Conservation (phyloP, 2,329 filamentous ascomycete species). For the Cladophialophora bantiana region DNA sequence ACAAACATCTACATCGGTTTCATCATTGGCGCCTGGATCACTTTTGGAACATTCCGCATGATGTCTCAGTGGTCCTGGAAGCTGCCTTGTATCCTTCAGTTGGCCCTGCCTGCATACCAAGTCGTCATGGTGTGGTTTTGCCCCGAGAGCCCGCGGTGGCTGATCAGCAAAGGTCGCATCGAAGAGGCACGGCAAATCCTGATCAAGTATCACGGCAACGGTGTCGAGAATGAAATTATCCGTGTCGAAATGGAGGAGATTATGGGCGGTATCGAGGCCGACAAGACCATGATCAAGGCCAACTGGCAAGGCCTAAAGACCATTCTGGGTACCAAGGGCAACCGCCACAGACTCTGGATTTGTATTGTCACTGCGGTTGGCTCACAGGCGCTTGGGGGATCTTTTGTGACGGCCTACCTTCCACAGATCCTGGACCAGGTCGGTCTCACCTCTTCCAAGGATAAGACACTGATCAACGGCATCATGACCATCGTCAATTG, state of each 20-base stretch:
- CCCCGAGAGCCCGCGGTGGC: conserved; percentile 71
- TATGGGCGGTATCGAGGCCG: too few species aligned
- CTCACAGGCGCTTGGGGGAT: too few species aligned
- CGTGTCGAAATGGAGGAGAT: too few species aligned
- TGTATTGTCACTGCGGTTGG: too few species aligned
- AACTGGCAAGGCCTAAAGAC: too few species aligned
- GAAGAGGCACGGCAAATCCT: conserved; percentile 42
- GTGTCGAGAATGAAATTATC: conserved; percentile 44
- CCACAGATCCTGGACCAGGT: conserved; percentile 51
- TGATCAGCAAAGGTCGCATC: conserved; percentile 47
- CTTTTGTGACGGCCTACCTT: conserved; percentile 40
- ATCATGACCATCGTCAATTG: conserved; percentile 14
- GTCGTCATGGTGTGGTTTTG: conserved; percentile 66
- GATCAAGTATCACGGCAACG: conserved; percentile 50
- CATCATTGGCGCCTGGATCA: conserved; percentile 59
- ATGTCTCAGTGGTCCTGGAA: conserved; percentile 60
- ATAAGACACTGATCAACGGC: conserved; percentile 42
- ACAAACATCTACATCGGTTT: conserved; percentile 47
- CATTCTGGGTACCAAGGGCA: too few species aligned
- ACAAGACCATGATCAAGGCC: too few species aligned
- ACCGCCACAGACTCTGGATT: too few species aligned
- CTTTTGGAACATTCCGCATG: conserved; percentile 50
- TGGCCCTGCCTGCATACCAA: conserved; percentile 64
- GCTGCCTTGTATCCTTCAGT: conserved; percentile 71
- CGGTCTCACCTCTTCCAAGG: conserved; percentile 63